Evolutionary conservation across 495 filamentous ascomycete species (phyloP).

Genomic region (Amphirosellinia nigrospora): DNA sequence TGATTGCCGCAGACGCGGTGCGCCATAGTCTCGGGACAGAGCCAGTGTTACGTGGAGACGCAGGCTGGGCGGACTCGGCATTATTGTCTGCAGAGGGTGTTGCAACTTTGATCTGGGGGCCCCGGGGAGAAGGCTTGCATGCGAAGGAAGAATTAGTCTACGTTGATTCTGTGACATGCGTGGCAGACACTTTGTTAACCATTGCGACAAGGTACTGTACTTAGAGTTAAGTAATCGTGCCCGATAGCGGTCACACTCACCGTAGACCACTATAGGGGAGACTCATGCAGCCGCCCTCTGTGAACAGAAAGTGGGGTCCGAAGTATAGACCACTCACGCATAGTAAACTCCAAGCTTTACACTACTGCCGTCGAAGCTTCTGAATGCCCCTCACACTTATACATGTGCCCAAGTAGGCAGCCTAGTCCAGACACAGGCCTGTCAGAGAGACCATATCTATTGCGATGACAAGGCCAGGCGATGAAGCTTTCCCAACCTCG

Average conservation of each 20-base stretch:
- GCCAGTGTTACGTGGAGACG: constrained; percentile 13
- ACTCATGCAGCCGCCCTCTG: constrained; percentile 17
- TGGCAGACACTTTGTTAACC: constrained; percentile 28
- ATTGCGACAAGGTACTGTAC: constrained; percentile 26
- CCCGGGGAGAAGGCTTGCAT: constrained; percentile 50
- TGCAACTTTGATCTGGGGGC: constrained; percentile 51
- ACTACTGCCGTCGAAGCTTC: too few relatives aligned
- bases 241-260: too few relatives aligned
- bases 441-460: background rate
- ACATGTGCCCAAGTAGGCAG: background rate
- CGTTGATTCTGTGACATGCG: constrained; percentile 35
- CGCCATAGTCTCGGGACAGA: constrained; percentile 17
- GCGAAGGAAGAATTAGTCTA: constrained; percentile 55
- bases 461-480: background rate
- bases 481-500: background rate
- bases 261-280: too few relatives aligned
- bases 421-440: background rate
- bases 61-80: constrained; percentile 55
- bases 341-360: too few relatives aligned
- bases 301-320: constrained; percentile 7
- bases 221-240: too few relatives aligned
- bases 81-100: constrained; percentile 48
- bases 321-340: too few relatives aligned
- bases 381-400: too few relatives aligned
- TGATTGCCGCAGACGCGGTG: constrained; percentile 34